These are phyloP conservation scores for Neospermospora avenae DNA, from an alignment of 2,329 filamentous ascomycete species.

Conservation along the genomic window DNA sequence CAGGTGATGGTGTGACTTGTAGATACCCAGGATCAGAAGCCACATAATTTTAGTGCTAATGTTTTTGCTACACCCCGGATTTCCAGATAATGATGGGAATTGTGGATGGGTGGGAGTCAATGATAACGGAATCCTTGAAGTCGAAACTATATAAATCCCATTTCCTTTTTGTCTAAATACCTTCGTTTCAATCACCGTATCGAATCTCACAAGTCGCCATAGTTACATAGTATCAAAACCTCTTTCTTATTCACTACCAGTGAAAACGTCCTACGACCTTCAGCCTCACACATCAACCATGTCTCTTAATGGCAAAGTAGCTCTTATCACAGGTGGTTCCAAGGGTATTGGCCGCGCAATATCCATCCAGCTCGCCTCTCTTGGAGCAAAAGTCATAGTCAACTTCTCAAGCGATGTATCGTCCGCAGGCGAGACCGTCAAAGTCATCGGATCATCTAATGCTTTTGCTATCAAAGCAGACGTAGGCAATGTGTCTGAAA, in stretches of 20 bases:
- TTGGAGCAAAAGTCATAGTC: slow-evolving; percentile 55
- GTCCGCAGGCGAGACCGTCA: slow-evolving; percentile 48
- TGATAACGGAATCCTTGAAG: not conserved
- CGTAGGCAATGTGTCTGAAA: slow-evolving; percentile 43
- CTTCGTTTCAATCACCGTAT: not conserved
- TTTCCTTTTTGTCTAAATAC: not conserved
- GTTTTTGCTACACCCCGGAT: too few relatives aligned
- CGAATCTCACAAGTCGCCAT: not conserved
- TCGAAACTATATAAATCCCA: not conserved
- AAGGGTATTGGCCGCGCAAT: slow-evolving; percentile 60
- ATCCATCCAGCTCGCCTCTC: slow-evolving; percentile 52
- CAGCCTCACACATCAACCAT: not conserved
- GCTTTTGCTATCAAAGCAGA: slow-evolving; percentile 56
- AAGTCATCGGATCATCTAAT: slow-evolving; percentile 45
- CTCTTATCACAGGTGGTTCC: slow-evolving; percentile 40
- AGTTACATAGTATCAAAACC: not conserved
- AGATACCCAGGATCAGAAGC: too few relatives aligned
- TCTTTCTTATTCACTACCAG: not conserved
- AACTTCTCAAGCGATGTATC: slow-evolving; percentile 51
- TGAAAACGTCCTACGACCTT: not conserved
- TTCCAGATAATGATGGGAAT: too few relatives aligned
- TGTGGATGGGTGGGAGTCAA: too few relatives aligned
- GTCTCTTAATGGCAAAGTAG: slow-evolving; percentile 30
- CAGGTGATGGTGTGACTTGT: too few relatives aligned
- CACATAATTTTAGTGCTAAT: too few relatives aligned